These are phyloP conservation scores for Meripilus lineatus DNA, from an alignment of 1,284 basidiomycete genomes.

Conservation along the genomic window DNA sequence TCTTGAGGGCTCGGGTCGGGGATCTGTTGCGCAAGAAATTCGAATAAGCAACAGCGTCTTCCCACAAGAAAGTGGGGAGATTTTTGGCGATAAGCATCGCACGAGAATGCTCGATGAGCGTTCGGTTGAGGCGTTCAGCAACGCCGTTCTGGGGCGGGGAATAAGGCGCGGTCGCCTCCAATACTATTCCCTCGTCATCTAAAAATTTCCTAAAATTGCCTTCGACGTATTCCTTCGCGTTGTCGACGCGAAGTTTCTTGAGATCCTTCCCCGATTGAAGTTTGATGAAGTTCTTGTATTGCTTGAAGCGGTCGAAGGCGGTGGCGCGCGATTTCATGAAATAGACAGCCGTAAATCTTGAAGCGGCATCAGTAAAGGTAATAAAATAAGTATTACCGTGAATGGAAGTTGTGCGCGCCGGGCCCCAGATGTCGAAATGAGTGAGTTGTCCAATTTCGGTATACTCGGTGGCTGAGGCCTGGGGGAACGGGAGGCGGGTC, in stretches of 20 bases:
- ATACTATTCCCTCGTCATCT: constrained; percentile 2
- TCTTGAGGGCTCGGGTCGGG: constrained; percentile 9
- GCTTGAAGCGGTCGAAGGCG: too few species aligned
- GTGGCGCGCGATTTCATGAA: constrained; percentile 20
- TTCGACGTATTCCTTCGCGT: constrained; percentile 6
- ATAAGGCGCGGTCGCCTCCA: constrained; percentile 10
- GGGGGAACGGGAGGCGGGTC: constrained; percentile 18
- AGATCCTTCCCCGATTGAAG: not conserved
- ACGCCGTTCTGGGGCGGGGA: constrained; percentile 22
- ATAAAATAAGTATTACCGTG: constrained; percentile 22
- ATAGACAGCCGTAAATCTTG: constrained; percentile 14
- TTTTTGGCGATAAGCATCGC: constrained; percentile 19
- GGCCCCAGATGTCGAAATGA: constrained; percentile 37
- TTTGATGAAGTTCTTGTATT: constrained; percentile 18
- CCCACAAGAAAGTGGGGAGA: constrained; percentile 21
- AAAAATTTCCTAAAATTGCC: constrained; percentile 1
- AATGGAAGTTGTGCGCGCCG: constrained; percentile 22
- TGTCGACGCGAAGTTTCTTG: constrained; percentile 11
- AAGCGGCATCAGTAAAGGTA: constrained; percentile 23
- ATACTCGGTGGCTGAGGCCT: constrained; percentile 19
- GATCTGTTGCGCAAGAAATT: constrained; percentile 11
- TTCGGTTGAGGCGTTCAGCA: constrained; percentile 24
- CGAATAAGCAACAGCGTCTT: constrained; percentile 17
- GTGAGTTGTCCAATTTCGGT: constrained; percentile 28
- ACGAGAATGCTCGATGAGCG: constrained; percentile 19